Evolutionary conservation across 805 yeast species (phyloP), one percentile per base, ranked within the genome.

Genomic region (Lipomyces anomalus): DNA sequence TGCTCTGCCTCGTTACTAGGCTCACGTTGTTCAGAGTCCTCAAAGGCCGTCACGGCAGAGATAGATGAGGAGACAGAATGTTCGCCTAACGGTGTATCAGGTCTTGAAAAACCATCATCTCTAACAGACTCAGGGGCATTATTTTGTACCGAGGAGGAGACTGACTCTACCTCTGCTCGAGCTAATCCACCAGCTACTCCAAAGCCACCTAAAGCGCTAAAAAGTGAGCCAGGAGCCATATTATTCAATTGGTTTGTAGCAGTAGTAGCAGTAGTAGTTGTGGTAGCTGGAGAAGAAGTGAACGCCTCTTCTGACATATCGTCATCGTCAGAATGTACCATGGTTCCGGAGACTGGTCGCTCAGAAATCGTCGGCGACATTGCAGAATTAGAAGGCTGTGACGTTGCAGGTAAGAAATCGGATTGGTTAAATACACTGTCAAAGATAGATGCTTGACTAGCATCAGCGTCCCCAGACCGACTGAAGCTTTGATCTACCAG

Each of bases 51-150:
- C 23, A 53, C 52, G 46, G 58, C 24, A 56, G 61, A 34, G 21
- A 37, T 33, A 22, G 61, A 51, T 34, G 55, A 53, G 18, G 61
- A 56, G 9, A 59, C 55, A 16, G 67, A 67, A 9, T 63, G 64
- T 42, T 55, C 59, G 26, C 62, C 70, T 28, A 48, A 61, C n/a
- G 67, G 70, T 4, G 74, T 68, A 34, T 66, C 67, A 4, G 72
- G 68, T 17, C 67, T 62, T 5, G 74, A 64, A 16, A 61, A 61
- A 48, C 76, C 79, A 13, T 71, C 63, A 50, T 80, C 95, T 49
- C 95, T 79, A 5, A 87, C 95, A 20, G 95, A 84, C 65, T 79
- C 77, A 0, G 97, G 89, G 2, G 97, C 87, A 62, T 90, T 88
- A 66, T 89, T 89, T 57, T 84, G 90, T 28, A 88, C 94, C 36